phyloP scores from a whole-genome alignment of 1,284 basidiomycete species.

The Moesziomyces parantarcticus region DNA sequence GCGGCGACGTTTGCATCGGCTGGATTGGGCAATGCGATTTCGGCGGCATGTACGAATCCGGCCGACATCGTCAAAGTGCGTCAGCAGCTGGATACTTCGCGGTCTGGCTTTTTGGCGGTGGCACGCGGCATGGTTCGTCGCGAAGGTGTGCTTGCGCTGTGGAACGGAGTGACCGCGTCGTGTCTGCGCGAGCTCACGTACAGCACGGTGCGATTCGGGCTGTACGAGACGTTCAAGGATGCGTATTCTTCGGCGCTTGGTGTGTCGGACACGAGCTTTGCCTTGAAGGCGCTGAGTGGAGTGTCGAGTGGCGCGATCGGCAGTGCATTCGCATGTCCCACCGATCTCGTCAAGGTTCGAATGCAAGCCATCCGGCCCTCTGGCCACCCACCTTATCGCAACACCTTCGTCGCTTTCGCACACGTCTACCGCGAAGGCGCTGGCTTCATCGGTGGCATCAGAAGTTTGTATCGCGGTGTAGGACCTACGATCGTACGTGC shows the following conservation, averaged over 20 bases:
- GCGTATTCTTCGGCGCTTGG: constrained; percentile 31
- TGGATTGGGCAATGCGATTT: constrained; percentile 51
- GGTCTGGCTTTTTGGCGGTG: constrained; percentile 42
- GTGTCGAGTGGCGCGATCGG: constrained; percentile 55
- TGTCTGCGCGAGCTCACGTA: constrained; percentile 55
- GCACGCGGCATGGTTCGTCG: constrained; percentile 31
- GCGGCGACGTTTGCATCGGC: constrained; percentile 52
- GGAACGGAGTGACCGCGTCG: constrained; percentile 56
- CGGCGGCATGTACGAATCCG: constrained; percentile 53
- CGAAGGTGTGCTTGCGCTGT: constrained; percentile 44
- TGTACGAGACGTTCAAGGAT: constrained; percentile 56
- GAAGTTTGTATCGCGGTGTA: constrained; percentile 51
- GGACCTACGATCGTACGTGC: constrained; percentile 54
- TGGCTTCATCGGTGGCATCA: constrained; percentile 37
- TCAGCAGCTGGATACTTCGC: constrained; percentile 51
- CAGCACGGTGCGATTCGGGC: constrained; percentile 54
- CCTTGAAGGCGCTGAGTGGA: constrained; percentile 52
- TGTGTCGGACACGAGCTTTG: constrained; percentile 40
- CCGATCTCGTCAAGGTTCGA: constrained; percentile 55
- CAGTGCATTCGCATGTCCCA: constrained; percentile 51
- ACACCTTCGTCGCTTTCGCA: constrained; percentile 48
- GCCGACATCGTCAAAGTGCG: constrained; percentile 60
- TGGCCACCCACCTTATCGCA: constrained; percentile 47
- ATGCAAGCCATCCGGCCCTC: constrained; percentile 54
- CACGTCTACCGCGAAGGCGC: constrained; percentile 43